These are phyloP conservation scores for Chalciporus pseudorubinellus DNA, from an alignment of 768 basidiomycete genomes.

Conservation along the genomic window DNA sequence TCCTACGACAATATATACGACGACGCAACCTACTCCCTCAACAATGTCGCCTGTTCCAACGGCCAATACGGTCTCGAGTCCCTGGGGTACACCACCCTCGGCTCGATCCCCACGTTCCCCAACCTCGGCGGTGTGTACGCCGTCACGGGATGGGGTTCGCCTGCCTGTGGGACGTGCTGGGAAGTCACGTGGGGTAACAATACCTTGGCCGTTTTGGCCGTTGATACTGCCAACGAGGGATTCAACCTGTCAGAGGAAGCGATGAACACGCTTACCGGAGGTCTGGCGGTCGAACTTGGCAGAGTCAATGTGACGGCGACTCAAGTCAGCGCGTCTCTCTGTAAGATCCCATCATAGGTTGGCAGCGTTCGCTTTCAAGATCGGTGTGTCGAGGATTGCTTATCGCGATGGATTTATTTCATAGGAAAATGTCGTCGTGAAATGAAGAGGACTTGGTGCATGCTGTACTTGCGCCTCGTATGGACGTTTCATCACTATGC, in stretches of 20 bases:
- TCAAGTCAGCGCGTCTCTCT: conserved; percentile 45
- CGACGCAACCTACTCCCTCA: conserved; percentile 16
- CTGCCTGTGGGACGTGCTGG: conserved; percentile 35
- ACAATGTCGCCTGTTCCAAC: conserved; percentile 31
- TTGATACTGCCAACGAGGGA: conserved; percentile 29
- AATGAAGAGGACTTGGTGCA: background rate
- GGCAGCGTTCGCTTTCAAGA: background rate
- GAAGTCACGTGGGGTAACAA: conserved; percentile 24
- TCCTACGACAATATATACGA: conserved; percentile 35
- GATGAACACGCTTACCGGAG: conserved; percentile 54
- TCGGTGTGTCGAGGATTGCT: background rate
- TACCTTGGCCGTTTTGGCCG: conserved; percentile 25
- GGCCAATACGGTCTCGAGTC: conserved; percentile 31
- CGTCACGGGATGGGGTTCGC: conserved; percentile 29
- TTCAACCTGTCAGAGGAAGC: conserved; percentile 52
- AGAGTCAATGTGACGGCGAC: conserved; percentile 43
- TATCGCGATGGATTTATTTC: background rate
- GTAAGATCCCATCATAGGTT: conserved; percentile 35
- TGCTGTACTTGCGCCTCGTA: background rate
- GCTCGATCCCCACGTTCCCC: conserved; percentile 31
- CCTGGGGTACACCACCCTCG: conserved; percentile 34
- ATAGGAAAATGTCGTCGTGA: background rate
- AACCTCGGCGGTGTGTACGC: conserved; percentile 34
- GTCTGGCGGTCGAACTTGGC: conserved; percentile 46
- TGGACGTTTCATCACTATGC: background rate